Conservation (phyloP, 345 rosid genomes). For the Hibiscus tridactylites region DNA sequence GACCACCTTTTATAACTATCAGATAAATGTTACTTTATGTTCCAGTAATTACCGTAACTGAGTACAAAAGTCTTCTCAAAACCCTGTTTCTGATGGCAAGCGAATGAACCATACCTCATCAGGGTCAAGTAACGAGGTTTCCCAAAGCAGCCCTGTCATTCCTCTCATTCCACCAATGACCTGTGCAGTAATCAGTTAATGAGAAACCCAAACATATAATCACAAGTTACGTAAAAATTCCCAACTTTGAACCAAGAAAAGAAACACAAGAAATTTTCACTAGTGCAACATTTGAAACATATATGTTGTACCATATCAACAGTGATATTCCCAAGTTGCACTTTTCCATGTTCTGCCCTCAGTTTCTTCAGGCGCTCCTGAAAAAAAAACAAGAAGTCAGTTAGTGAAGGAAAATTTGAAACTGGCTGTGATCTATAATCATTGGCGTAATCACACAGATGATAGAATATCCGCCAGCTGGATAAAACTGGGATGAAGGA, state of each 20-base stretch:
- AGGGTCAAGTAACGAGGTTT: slow-evolving; percentile 92
- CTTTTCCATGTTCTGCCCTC: slow-evolving; percentile 77
- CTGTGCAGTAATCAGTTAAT: slow-evolving; percentile 24
- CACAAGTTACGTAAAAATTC: not conserved
- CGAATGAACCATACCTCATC: slow-evolving; percentile 56
- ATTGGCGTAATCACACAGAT: not conserved
- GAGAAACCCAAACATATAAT: not conserved
- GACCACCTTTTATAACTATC: slow-evolving; percentile 7
- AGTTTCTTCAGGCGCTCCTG: slow-evolving; percentile 92
- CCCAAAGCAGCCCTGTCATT: slow-evolving; percentile 97
- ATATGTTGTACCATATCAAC: slow-evolving; percentile 67
- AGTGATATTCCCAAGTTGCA: slow-evolving; percentile 84
- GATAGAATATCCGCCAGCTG: not conserved
- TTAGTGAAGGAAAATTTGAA: not conserved
- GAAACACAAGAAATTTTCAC: not conserved
- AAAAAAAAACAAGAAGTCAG: slow-evolving; percentile 11
- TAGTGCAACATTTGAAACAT: not conserved
- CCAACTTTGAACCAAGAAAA: not conserved
- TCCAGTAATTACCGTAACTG: not conserved
- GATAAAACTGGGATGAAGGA: not conserved
- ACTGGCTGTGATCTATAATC: not conserved
- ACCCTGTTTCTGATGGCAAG: not conserved
- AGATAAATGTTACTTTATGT: not conserved
- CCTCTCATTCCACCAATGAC: slow-evolving; percentile 99
- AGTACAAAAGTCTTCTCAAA: not conserved